phyloP scores from a whole-genome alignment of 176 grass and related monocot species.

The Miscanthus lutarioriparius region DNA sequence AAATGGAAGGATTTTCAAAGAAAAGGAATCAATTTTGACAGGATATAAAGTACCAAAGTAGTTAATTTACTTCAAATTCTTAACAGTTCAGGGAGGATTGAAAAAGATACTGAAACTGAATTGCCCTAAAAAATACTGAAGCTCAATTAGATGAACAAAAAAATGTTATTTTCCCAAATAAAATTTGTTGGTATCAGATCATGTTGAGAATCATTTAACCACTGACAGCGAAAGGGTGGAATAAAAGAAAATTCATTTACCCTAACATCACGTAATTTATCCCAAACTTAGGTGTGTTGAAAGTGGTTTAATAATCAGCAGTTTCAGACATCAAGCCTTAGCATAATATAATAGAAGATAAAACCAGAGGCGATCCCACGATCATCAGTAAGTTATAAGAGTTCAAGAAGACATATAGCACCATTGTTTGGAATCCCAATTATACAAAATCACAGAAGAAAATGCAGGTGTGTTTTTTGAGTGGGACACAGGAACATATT shows the following conservation, averaged over 20 bases:
- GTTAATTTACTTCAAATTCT: conserved; percentile 12
- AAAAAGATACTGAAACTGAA: not conserved
- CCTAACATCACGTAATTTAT: not conserved
- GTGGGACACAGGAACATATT: not conserved
- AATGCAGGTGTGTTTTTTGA: not conserved
- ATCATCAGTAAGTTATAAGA: not conserved
- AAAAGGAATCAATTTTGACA: not conserved
- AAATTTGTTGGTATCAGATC: not conserved
- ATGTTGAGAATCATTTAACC: not conserved
- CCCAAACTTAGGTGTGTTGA: not conserved
- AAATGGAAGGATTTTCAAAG: not conserved
- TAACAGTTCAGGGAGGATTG: not conserved
- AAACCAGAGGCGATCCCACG: not conserved
- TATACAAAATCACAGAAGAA: not conserved
- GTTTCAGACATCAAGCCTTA: conserved; percentile 10
- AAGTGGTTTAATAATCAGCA: conserved; percentile 6
- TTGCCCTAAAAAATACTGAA: not conserved
- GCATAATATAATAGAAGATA: not conserved
- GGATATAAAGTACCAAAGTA: conserved; percentile 25
- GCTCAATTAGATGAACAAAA: not conserved
- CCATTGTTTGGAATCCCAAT: not conserved
- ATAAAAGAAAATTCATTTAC: not conserved
- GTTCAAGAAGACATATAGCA: not conserved
- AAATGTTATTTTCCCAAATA: not conserved
- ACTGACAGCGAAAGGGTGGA: not conserved